Conservation (phyloP, 805 yeast genomes). For the Metschnikowia borealis region DNA sequence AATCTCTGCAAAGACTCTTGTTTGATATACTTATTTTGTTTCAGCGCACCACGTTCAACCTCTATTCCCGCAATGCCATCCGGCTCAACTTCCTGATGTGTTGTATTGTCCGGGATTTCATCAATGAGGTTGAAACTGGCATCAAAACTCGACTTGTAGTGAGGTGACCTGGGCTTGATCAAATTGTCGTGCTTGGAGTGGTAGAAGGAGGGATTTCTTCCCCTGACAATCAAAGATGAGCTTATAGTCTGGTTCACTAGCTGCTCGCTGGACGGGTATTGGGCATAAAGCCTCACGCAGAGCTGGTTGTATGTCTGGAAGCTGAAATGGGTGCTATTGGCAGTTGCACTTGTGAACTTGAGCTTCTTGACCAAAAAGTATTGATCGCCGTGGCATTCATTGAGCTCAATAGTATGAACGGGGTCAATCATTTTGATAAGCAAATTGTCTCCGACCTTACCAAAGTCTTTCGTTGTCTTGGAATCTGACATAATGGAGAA, state of each 20-base stretch:
- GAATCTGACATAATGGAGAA: slow-evolving; percentile 21
- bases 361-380: slow-evolving; percentile 37
- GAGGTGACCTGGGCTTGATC: slow-evolving; percentile 26
- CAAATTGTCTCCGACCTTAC: slow-evolving; percentile 5
- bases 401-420: slow-evolving; percentile 7
- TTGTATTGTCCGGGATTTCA: not conserved
- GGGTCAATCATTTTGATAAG: slow-evolving; percentile 8
- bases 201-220: slow-evolving; percentile 60
- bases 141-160: slow-evolving; percentile 6
- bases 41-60: not conserved
- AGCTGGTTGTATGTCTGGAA: slow-evolving; percentile 43
- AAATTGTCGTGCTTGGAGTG: slow-evolving; percentile 48
- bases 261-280: slow-evolving; percentile 8
- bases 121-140: not conserved
- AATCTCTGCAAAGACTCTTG: not conserved
- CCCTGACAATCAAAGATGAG: slow-evolving; percentile 52
- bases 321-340: slow-evolving; percentile 46
- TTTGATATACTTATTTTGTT: not conserved
- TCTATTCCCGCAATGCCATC: not conserved
- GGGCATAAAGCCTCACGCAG: slow-evolving; percentile 11
- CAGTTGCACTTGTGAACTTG: slow-evolving; percentile 50
- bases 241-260: slow-evolving; percentile 9
- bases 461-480: slow-evolving; percentile 12
- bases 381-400: slow-evolving; percentile 18
- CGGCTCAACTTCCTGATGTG: not conserved